These are phyloP conservation scores for Trichoderma harzianum DNA, from an alignment of 2,329 filamentous ascomycete species.

Conservation along the genomic window DNA sequence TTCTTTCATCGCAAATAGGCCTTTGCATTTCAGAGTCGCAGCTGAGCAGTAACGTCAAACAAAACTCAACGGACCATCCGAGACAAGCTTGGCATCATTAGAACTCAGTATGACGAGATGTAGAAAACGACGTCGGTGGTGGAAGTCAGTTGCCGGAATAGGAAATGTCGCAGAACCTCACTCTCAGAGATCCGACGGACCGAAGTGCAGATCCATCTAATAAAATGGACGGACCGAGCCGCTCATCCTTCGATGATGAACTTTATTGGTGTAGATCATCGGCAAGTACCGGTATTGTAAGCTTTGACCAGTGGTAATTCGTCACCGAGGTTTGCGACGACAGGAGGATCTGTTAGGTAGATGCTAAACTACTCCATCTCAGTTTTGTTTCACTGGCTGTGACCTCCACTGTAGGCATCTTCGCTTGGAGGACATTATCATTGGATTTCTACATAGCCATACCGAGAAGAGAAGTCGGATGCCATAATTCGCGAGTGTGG, in stretches of 20 bases:
- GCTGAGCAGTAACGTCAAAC: background rate
- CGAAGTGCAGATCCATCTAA: background rate
- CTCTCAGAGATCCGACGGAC: background rate
- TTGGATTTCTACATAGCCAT: background rate
- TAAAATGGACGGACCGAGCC: background rate
- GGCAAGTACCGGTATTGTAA: background rate
- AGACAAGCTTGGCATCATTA: background rate
- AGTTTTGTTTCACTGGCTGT: background rate
- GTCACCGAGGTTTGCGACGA: background rate
- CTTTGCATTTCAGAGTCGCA: background rate
- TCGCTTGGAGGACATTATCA: fast-evolving
- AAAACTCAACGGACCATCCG: background rate
- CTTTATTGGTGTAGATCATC: background rate
- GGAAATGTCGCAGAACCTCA: background rate
- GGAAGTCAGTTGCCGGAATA: background rate
- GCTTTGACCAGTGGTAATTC: background rate
- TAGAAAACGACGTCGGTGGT: too few relatives aligned
- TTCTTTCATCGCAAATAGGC: background rate
- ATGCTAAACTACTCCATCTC: background rate
- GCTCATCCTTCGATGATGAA: background rate
- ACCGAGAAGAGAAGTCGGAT: background rate
- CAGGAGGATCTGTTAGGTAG: background rate
- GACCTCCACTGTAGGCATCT: background rate
- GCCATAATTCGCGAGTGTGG: background rate
- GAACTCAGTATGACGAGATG: too few relatives aligned